phyloP scores from a whole-genome alignment of 2,329 filamentous ascomycete species.

The Talaromyces sp. region DNA sequence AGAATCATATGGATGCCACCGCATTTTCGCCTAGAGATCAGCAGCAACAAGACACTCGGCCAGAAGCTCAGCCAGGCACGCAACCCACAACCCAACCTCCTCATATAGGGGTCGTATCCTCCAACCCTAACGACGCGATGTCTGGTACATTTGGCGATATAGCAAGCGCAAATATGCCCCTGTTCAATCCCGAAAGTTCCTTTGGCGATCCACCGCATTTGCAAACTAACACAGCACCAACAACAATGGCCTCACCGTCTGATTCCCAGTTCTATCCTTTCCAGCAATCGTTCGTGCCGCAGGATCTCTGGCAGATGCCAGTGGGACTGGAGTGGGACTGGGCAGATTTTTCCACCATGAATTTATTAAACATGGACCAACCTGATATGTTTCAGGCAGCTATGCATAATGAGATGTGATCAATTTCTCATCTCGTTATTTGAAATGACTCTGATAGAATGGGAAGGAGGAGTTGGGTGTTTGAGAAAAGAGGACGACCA shows the following conservation, averaged over 20 bases:
- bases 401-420: conserved; percentile 22
- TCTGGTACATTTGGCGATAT: conserved; percentile 21
- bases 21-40: not conserved
- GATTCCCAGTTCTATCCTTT: conserved; percentile 5
- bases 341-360: conserved; percentile 44
- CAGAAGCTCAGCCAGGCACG: not conserved
- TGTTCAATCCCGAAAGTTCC: conserved; percentile 29
- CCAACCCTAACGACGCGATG: conserved; percentile 21
- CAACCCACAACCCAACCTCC: not conserved
- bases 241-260: conserved; percentile 20
- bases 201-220: conserved; percentile 27
- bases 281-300: conserved; percentile 82
- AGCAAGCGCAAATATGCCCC: conserved; percentile 25
- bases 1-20: not conserved
- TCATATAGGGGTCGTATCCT: conserved; percentile 1
- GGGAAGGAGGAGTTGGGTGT: conserved; percentile 16
- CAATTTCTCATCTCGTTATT: not conserved
- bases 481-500: conserved; percentile 14
- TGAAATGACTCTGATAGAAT: not conserved
- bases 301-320: conserved; percentile 91
- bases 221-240: conserved; percentile 12
- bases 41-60: not conserved
- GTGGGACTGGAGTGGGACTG: conserved; percentile 94
- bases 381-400: conserved; percentile 21
- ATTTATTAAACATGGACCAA: conserved; percentile 32